These are phyloP conservation scores for Geranium incanum DNA, from an alignment of 441 rosid genomes.

Conservation along the genomic window DNA sequence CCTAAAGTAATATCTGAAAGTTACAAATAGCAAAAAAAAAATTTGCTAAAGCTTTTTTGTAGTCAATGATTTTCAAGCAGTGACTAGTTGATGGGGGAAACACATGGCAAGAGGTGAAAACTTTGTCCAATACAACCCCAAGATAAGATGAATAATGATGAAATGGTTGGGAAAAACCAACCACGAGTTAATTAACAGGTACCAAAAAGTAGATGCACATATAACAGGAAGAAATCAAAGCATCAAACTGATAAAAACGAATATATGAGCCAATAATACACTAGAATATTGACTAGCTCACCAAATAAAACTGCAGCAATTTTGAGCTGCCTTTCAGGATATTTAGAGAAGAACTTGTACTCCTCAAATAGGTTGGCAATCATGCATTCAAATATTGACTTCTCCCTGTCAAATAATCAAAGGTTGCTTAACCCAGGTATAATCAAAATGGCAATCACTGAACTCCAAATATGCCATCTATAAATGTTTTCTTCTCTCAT, in stretches of 20 bases:
- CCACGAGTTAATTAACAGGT: not conserved
- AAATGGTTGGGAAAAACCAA: not conserved
- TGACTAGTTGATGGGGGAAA: not conserved
- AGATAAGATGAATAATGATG: not conserved
- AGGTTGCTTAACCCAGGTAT: not conserved
- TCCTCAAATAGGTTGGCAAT: constrained; percentile 94
- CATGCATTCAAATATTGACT: constrained; percentile 86
- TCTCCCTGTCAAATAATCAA: constrained; percentile 62
- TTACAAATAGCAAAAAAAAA: not conserved
- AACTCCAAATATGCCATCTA: constrained; percentile 1
- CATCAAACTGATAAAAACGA: not conserved
- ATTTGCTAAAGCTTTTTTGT: not conserved
- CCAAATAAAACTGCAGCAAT: constrained; percentile 93
- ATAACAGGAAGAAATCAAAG: not conserved
- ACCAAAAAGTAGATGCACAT: not conserved
- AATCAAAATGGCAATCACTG: not conserved
- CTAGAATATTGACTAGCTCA: constrained; percentile 28
- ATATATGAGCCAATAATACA: not conserved
- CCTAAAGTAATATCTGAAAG: not conserved
- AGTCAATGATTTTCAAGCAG: constrained; percentile 3
- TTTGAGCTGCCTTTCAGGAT: constrained; percentile 92
- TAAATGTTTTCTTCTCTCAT: constrained; percentile 1
- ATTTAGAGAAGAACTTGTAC: constrained; percentile 87
- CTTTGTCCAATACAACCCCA: not conserved
- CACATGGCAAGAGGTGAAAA: constrained; percentile 1